Evolutionary conservation across 306 rosid species (phyloP), one percentile per base, ranked within the genome.

Genomic region (Malus asiatica): DNA sequence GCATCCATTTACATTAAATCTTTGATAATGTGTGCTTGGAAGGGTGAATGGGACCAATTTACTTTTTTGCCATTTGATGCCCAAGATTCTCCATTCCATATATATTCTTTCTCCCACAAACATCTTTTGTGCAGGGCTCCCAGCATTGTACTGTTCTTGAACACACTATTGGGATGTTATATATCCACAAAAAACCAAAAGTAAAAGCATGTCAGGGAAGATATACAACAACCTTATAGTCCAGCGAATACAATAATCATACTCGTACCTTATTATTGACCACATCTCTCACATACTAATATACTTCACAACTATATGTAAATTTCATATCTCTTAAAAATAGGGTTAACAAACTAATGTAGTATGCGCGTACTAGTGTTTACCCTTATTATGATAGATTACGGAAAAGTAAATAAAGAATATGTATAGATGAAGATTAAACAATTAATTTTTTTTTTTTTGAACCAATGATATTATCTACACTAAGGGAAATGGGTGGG

Each of bases 71-170:
- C 83, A 29, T 14, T 22, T 0, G 80, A 79, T 32, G 83, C 83
- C 83, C 86, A 79, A 19, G 10, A 51, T 45, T 66, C 70, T 57
- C 76, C 83, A 40, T 75, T 76, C 86, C 86, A 30, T 30, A 4
- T 30, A 75, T 48, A 71, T 60, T 68, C 80, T 76, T 71, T 63
- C 86, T 16, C 20, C 27, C 27, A 79, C 78, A 27, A 10, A 32
- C 86, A 66, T 76, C 25, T 55, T 65, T 45, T 71, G 29, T 23
- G 75, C 30, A 27, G 81, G 85, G 55, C 80, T 2, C 82, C 82
- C 25, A 23, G 48, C 0, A 46, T 15, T 59, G 64, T 23, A 9
- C 27, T 19, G 74, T 78, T 82, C 16, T 62, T 74, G n/a, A 22
- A 68, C 23, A 82, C 79, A 27, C 76, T 77, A 32, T 66, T 11